These are phyloP conservation scores for Schizothecium vesticola DNA, from an alignment of 495 filamentous ascomycete species.

Conservation along the genomic window DNA sequence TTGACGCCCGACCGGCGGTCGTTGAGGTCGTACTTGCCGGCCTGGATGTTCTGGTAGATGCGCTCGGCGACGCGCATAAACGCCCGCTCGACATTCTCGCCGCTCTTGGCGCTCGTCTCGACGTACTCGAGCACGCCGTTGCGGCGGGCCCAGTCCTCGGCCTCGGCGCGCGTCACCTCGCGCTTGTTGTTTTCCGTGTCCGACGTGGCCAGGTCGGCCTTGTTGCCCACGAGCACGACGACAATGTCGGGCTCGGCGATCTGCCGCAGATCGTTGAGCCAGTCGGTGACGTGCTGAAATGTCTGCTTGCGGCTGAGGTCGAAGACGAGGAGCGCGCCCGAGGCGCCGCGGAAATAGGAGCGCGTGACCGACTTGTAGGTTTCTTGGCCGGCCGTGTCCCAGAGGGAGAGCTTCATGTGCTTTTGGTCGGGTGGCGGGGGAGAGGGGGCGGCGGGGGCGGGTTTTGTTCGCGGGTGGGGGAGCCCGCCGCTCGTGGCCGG, in stretches of 20 bases:
- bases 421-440: constrained; percentile 44
- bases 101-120: constrained; percentile 92
- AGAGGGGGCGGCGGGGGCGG: constrained; percentile 5
- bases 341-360: constrained; percentile 91
- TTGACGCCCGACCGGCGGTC: constrained; percentile 94
- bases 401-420: constrained; percentile 70
- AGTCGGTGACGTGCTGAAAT: constrained; percentile 77
- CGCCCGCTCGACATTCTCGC: constrained; percentile 85
- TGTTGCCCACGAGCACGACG: constrained; percentile 92
- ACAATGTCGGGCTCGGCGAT: constrained; percentile 93
- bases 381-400: constrained; percentile 98
- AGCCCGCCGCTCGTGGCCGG: constrained; percentile 30
- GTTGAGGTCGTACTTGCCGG: constrained; percentile 88
- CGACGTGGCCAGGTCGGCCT: constrained; percentile 66
- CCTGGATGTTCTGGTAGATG: constrained; percentile 93
- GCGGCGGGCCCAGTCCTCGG: constrained; percentile 75
- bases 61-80: constrained; percentile 89
- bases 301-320: constrained; percentile 85
- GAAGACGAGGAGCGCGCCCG: constrained; percentile 88
- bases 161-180: constrained; percentile 72
- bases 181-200: constrained; percentile 53
- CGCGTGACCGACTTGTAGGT: constrained; percentile 93
- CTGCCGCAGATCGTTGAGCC: constrained; percentile 86
- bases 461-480: constrained; percentile 27
- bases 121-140: constrained; percentile 86